Percentiles rank a stretch among this genome's conserved stretches.
Evolutionary conservation across 192 early-diverging fungal species (phyloP).

Genomic region (Linnemannia schmuckeri): DNA sequence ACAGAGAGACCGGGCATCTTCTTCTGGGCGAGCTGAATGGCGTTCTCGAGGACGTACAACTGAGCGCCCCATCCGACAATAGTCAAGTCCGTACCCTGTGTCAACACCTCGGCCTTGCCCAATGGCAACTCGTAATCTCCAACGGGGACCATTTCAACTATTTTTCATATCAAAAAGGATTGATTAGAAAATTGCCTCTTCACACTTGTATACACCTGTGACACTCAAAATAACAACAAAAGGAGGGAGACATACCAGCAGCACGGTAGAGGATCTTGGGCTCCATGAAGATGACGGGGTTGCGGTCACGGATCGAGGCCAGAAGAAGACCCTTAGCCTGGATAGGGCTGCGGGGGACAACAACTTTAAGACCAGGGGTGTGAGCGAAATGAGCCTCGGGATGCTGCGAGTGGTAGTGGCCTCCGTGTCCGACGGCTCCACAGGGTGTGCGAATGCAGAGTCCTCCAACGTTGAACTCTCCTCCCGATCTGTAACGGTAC

Average conservation of each 20-base stretch:
- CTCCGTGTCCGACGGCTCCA: slow-evolving; percentile 97
- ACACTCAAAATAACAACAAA: not conserved
- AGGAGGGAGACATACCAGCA: slow-evolving; percentile 65
- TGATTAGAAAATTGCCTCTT: not conserved
- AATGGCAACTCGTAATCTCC: slow-evolving; percentile 93
- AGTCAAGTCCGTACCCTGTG: slow-evolving; percentile 88
- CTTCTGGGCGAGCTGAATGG: slow-evolving; percentile 88
- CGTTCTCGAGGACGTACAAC: slow-evolving; percentile 93
- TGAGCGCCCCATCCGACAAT: slow-evolving; percentile 94
- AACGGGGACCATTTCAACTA: slow-evolving; percentile 94
- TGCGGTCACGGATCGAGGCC: slow-evolving; percentile 90
- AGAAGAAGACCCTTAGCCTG: slow-evolving; percentile 96
- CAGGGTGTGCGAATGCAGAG: slow-evolving; percentile 92
- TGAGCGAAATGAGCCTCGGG: slow-evolving; percentile 98
- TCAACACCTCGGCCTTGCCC: slow-evolving; percentile 92
- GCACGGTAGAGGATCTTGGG: slow-evolving; percentile 97
- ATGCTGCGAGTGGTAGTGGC: slow-evolving; percentile 94
- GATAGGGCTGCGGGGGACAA: slow-evolving; percentile 91
- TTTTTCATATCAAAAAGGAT: not conserved
- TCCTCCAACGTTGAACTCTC: slow-evolving; percentile 90
- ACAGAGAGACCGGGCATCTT: slow-evolving; percentile 86
- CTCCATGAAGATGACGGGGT: slow-evolving; percentile 96
- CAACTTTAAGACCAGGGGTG: slow-evolving; percentile 93
- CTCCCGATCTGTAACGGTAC: slow-evolving; percentile 96
- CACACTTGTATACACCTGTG: not conserved